phyloP scores from a whole-genome alignment of 2,329 filamentous ascomycete genomes.

The Beauveria varroae region DNA sequence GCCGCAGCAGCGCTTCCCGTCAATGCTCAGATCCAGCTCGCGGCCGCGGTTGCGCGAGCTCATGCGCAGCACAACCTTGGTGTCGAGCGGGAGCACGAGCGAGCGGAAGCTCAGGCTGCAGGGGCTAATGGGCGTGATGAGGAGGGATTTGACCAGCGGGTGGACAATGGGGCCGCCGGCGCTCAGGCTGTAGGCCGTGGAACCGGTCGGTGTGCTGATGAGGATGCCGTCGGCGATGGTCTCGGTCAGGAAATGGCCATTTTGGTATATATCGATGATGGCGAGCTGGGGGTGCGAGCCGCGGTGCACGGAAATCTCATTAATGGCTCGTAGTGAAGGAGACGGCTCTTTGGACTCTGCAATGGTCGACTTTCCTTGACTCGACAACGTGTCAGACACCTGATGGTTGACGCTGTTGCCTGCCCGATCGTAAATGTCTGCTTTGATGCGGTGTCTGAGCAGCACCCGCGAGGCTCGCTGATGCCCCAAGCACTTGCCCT shows the following conservation, averaged over 20 bases:
- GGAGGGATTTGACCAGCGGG: conserved; percentile 77
- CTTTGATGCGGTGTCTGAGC: conserved; percentile 77
- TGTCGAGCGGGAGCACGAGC: conserved; percentile 79
- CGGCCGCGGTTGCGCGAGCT: conserved; percentile 72
- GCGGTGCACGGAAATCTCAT: conserved; percentile 90
- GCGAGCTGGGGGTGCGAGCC: conserved; percentile 85
- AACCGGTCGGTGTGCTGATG: conserved; percentile 87
- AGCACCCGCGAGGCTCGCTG: conserved; percentile 72
- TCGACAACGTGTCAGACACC: conserved; percentile 38
- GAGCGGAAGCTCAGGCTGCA: conserved; percentile 88
- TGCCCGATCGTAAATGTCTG: conserved; percentile 69
- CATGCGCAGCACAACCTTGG: conserved; percentile 72
- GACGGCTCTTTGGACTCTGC: conserved; percentile 28
- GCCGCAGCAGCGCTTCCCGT: conserved; percentile 62
- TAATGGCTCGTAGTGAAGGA: conserved; percentile 64
- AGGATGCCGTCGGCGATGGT: conserved; percentile 94
- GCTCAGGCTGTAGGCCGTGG: conserved; percentile 91
- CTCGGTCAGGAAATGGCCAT: conserved; percentile 83
- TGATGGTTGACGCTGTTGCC: conserved; percentile 52
- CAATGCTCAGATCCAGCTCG: conserved; percentile 72
- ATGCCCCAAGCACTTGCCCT: conserved; percentile 74
- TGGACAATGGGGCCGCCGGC: conserved; percentile 91
- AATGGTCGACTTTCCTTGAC: conserved; percentile 34
- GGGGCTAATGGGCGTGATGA: conserved; percentile 91
- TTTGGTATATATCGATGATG: conserved; percentile 85